Evolutionary conservation across 257 asterid genomes (phyloP), one percentile per base, ranked within the genome.

Genomic region (Striga asiatica): DNA sequence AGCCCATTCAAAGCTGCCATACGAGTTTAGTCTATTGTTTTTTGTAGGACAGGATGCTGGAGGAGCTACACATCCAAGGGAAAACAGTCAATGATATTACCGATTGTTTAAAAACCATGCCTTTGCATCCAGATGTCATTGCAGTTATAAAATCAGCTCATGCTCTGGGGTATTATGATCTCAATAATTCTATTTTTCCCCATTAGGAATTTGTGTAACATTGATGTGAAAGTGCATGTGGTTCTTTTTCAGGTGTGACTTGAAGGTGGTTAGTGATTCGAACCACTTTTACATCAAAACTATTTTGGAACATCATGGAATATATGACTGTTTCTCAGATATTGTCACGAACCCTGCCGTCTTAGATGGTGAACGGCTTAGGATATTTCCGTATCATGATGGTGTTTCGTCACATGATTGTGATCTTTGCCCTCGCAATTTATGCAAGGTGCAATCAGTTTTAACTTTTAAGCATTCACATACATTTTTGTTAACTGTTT

Each of bases 241-340:
- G 65, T 45, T 73, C 58, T 39, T 48, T 54, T 67, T 66, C 78
- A 88, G 95, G 66, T 82, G 97, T 69, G 89, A 85, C 50, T 70
- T 89, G 75, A 89, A 84, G 84, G 78, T 89, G 56, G 81, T 75
- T 22, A 89, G 94, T 25, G 97, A 89, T 59, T 79, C 95, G 10
- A 89, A 89, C 65, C 55, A 49, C 58, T 82, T 85, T 65, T 84
- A 80, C 72, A 85, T 89, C 60, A 77, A 72, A 67, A 82, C 95
- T 17, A 70, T 89, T 58, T 70, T 85, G 74, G 80, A 81, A 32
- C 82, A 77, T 65, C 72, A 85, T 62, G 77, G 79, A 19, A 63
- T 85, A 54, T 70, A 64, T 47, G 20, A 64, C 22, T 82, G 89
- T 58, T 85, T 89, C 79, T 82, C 94, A 3, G 89, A 82, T 76